These are phyloP conservation scores for Santalum album DNA, from an alignment of 164 flowering plant species.

Conservation along the genomic window DNA sequence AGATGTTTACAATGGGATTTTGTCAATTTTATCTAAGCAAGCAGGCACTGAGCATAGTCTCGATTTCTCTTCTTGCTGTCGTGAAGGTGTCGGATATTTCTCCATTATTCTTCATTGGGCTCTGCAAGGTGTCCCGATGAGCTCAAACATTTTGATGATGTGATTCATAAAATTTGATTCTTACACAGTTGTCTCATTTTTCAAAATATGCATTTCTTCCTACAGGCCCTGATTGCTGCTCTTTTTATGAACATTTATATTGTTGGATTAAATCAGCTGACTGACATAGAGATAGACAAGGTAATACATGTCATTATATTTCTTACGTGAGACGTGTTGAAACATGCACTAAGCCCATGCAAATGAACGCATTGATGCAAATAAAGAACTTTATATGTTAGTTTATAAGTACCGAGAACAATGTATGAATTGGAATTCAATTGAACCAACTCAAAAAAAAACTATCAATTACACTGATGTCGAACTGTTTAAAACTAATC, in stretches of 20 bases:
- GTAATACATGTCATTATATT: slow-evolving; percentile 32
- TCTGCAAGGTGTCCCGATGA: slow-evolving; percentile 65
- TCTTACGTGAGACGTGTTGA: too few relatives aligned
- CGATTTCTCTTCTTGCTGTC: slow-evolving; percentile 91
- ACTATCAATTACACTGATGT: too few relatives aligned
- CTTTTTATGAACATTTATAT: slow-evolving; percentile 90
- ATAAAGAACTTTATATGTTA: too few relatives aligned
- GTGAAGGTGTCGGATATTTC: slow-evolving; percentile 73
- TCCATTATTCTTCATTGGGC: slow-evolving; percentile 57
- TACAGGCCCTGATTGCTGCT: slow-evolving; percentile 86
- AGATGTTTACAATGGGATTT: not conserved
- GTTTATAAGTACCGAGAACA: too few relatives aligned
- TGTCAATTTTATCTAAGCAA: slow-evolving; percentile 15
- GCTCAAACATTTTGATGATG: too few relatives aligned
- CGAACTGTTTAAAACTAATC: too few relatives aligned
- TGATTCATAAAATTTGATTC: not conserved
- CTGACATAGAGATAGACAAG: slow-evolving; percentile 95
- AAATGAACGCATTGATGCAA: too few relatives aligned
- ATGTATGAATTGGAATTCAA: too few relatives aligned
- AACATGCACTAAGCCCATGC: too few relatives aligned
- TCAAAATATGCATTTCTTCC: slow-evolving; percentile 12
- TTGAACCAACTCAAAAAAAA: too few relatives aligned
- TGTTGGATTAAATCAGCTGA: slow-evolving; percentile 87
- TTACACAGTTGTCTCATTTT: not conserved
- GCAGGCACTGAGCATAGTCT: slow-evolving; percentile 82